Conservation (phyloP, 1,284 basidiomycete species). For the Boletellus dicymbophilus region DNA sequence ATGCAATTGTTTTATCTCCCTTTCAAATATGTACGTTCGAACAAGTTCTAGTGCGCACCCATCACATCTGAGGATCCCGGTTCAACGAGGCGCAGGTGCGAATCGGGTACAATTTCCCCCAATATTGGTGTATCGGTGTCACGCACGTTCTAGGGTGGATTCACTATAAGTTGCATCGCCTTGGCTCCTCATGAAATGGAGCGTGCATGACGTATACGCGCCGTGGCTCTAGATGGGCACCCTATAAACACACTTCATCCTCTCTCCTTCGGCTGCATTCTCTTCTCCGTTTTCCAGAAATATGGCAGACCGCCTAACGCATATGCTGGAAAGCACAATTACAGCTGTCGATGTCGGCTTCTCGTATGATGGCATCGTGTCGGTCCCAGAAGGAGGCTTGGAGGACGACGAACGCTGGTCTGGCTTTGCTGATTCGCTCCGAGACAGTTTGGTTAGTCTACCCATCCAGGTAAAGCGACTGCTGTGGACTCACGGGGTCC, state of each 20-base stretch:
- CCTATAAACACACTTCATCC: not conserved
- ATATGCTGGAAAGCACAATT: conserved; percentile 1
- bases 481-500: not conserved
- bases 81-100: too few relatives aligned
- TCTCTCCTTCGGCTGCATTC: not conserved
- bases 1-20: too few relatives aligned
- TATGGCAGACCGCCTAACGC: not conserved
- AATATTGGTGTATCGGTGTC: not conserved
- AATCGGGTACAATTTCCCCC: too few relatives aligned
- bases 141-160: not conserved
- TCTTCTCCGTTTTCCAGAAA: not conserved
- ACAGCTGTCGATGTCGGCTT: conserved; percentile 5
- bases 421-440: not conserved
- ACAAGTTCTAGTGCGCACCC: too few relatives aligned
- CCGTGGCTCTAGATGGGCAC: not conserved
- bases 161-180: too few relatives aligned
- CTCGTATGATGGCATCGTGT: conserved; percentile 14
- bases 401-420: not conserved
- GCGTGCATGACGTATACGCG: not conserved
- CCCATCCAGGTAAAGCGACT: not conserved
- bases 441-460: conserved; percentile 3
- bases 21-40: too few relatives aligned
- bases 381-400: conserved; percentile 9
- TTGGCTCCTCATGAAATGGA: too few relatives aligned
- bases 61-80: too few relatives aligned